Conservation (phyloP, 129 eudicot genomes). For the Flaveria trinervia region DNA sequence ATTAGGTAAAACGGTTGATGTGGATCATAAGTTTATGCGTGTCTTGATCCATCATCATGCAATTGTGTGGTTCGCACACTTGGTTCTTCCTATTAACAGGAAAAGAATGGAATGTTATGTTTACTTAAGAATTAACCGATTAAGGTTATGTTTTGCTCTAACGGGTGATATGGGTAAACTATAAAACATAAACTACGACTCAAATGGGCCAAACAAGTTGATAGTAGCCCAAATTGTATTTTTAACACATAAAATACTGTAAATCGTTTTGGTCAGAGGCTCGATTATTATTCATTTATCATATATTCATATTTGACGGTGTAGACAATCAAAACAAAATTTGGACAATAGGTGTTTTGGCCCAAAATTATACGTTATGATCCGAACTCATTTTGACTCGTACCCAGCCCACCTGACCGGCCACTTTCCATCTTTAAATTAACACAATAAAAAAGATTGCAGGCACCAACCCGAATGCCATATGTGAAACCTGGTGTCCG, state of each 20-base stretch:
- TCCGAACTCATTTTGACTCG: not conserved
- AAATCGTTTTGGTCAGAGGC: not conserved
- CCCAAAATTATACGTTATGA: slow-evolving; percentile 6
- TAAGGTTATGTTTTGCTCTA: not conserved
- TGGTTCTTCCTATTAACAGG: slow-evolving; percentile 66
- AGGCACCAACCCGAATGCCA: slow-evolving; percentile 78
- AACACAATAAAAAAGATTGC: not conserved
- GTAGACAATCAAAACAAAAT: not conserved
- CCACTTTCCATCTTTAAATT: not conserved
- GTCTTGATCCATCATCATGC: slow-evolving; percentile 82
- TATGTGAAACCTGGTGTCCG: slow-evolving; percentile 66
- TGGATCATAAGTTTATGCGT: slow-evolving; percentile 42
- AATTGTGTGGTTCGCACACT: slow-evolving; percentile 76
- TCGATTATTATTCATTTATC: not conserved
- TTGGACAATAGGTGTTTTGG: slow-evolving; percentile 4
- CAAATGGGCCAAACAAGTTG: not conserved
- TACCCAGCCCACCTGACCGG: slow-evolving; percentile 6
- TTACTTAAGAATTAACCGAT: not conserved
- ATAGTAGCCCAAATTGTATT: not conserved
- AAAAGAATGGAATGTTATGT: not conserved
- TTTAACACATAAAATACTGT: not conserved
- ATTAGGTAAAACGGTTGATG: not conserved
- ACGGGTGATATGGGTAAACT: not conserved
- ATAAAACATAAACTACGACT: not conserved
- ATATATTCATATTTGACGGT: not conserved